Conservation (phyloP, 345 rosid species). For the Ceriops tagal region DNA sequence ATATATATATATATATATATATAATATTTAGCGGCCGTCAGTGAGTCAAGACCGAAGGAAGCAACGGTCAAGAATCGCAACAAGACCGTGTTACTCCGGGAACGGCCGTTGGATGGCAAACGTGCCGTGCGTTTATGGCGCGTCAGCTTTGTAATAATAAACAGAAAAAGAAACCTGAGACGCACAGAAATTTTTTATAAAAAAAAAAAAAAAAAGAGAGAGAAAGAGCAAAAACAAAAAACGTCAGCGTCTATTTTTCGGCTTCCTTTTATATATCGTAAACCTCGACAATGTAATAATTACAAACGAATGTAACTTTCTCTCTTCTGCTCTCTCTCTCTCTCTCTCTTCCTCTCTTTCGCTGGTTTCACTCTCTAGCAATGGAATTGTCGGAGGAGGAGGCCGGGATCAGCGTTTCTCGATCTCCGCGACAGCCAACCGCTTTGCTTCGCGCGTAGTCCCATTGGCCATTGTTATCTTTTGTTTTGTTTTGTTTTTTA, state of each 20-base stretch:
- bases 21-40: no score
- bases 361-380: constrained; percentile 15
- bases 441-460: constrained; percentile 28
- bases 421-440: constrained; percentile 33
- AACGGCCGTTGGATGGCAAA: constrained; percentile 36
- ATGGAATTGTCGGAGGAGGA: constrained; percentile 41
- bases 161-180: no score
- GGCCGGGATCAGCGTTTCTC: constrained; percentile 55
- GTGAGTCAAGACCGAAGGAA: neutral
- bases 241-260: constrained; percentile 40
- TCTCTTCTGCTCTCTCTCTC: neutral
- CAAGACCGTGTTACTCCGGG: constrained; percentile 10
- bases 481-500: neutral
- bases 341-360: neutral
- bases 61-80: no score
- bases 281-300: neutral
- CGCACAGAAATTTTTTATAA: no score
- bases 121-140: constrained; percentile 33
- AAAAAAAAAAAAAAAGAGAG: constrained; percentile 6
- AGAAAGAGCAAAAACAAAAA: constrained; percentile 18
- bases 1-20: no score
- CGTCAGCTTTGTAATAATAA: constrained; percentile 17
- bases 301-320: neutral
- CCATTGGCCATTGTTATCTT: neutral
- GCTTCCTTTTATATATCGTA: constrained; percentile 7